Evolutionary conservation across 768 basidiomycete genomes (phyloP).

Genomic region (Boletus tylopilopsis): DNA sequence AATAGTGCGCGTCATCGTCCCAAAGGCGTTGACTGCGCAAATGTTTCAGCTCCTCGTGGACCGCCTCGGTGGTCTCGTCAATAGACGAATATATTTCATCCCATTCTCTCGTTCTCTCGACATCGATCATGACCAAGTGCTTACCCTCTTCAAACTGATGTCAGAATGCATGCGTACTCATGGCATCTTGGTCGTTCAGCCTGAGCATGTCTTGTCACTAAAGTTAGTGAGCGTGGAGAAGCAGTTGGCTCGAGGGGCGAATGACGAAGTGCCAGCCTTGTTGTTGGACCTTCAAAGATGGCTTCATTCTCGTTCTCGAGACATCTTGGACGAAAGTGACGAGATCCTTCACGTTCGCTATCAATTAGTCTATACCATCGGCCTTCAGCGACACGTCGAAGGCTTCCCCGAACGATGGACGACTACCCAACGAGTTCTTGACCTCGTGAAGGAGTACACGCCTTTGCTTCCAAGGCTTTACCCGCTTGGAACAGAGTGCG

Average conservation of each 20-base stretch:
- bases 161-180: slow-evolving; percentile 35
- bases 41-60: slow-evolving; percentile 49
- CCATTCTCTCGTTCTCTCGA: slow-evolving; percentile 45
- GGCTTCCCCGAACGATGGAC: slow-evolving; percentile 35
- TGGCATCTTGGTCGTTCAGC: slow-evolving; percentile 49
- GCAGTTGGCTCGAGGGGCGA: slow-evolving; percentile 10
- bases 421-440: slow-evolving; percentile 28
- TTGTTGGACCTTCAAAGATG: slow-evolving; percentile 29
- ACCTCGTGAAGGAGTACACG: slow-evolving; percentile 20
- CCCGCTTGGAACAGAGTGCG: slow-evolving; percentile 18
- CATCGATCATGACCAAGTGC: slow-evolving; percentile 14
- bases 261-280: background rate
- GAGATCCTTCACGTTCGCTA: slow-evolving; percentile 33
- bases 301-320: slow-evolving; percentile 22
- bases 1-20: slow-evolving; percentile 46
- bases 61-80: slow-evolving; percentile 40
- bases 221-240: slow-evolving; percentile 44
- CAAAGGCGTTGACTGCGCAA: slow-evolving; percentile 42
- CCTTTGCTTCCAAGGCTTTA: slow-evolving; percentile 1
- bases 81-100: slow-evolving; percentile 45
- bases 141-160: slow-evolving; percentile 30
- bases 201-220: slow-evolving; percentile 52
- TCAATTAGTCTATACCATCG: slow-evolving; percentile 37
- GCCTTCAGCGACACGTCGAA: slow-evolving; percentile 24
- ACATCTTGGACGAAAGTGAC: slow-evolving; percentile 31